These are phyloP conservation scores for Phytophthora boehmeriae DNA, from an alignment of 352 stramenopile species.

Conservation along the genomic window DNA sequence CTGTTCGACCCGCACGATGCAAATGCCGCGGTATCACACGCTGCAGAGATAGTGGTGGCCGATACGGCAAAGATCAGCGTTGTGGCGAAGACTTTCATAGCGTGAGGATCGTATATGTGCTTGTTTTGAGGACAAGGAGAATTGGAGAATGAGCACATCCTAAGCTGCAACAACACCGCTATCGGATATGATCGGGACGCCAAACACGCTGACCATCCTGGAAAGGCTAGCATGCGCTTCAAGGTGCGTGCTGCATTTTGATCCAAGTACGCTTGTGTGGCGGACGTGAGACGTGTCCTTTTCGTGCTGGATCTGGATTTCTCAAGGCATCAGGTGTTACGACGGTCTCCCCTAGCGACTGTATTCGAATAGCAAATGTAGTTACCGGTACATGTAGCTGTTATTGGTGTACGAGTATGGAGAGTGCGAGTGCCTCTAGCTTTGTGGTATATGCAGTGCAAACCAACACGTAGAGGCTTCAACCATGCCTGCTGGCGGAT, in stretches of 20 bases:
- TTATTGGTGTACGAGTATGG: not conserved
- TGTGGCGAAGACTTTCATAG: conserved; percentile 10
- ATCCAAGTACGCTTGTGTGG: not conserved
- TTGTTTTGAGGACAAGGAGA: conserved; percentile 1
- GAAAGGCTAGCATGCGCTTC: not conserved
- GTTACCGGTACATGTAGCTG: too few relatives aligned
- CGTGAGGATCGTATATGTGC: not conserved
- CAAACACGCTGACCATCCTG: conserved; percentile 2
- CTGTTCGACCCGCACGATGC: conserved; percentile 21
- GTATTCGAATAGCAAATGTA: not conserved
- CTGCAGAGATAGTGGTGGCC: not conserved
- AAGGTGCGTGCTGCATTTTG: not conserved
- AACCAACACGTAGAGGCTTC: conserved; percentile 1
- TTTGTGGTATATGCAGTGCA: conserved; percentile 5
- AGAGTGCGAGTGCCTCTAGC: conserved; percentile 1
- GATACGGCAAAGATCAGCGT: conserved; percentile 8
- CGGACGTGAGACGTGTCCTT: conserved; percentile 1
- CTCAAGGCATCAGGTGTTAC: not conserved
- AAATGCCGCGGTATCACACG: conserved; percentile 13
- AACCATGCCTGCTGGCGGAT: conserved; percentile 8
- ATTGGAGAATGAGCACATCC: conserved; percentile 6
- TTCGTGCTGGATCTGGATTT: not conserved
- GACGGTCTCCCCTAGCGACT: not conserved
- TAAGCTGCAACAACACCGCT: not conserved
- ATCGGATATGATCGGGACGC: not conserved